Evolutionary conservation across 331 rosid species (phyloP).

Genomic region (Malus hybrid): DNA sequence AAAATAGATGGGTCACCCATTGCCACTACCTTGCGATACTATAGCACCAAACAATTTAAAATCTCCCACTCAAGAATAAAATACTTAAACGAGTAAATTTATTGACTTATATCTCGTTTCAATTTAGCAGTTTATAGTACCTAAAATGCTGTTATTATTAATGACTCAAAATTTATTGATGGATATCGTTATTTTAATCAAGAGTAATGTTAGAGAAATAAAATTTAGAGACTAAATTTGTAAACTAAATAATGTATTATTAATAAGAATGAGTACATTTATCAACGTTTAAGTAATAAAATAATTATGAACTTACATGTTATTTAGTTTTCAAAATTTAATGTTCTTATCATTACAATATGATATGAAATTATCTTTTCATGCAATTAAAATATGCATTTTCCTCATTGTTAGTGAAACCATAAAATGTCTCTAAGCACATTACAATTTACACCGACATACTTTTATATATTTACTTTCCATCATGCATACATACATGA

Average conservation of each 20-base stretch:
- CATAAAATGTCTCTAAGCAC: neutral
- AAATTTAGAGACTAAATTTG: no score
- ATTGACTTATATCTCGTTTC: neutral
- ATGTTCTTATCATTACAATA: no score
- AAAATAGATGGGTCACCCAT: neutral
- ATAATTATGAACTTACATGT: no score
- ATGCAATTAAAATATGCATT: neutral
- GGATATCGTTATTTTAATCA: no score
- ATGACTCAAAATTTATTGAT: no score
- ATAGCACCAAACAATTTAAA: neutral
- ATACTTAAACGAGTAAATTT: neutral
- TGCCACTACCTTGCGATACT: neutral
- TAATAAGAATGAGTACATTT: no score
- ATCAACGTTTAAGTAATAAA: no score
- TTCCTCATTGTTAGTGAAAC: neutral
- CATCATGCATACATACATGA: constrained; percentile 8
- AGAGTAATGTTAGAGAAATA: no score
- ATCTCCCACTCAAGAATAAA: neutral
- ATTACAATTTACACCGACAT: neutral
- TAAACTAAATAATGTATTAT: rapidly evolving
- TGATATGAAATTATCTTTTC: no score
- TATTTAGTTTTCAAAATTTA: no score
- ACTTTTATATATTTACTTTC: neutral
- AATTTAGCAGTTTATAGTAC: no score
- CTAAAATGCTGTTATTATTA: neutral